A percentile compares a stretch with the other conserved stretches of the same genome.
phyloP scores from a whole-genome alignment of 352 stramenopile species.

The Phytophthora parvispora region DNA sequence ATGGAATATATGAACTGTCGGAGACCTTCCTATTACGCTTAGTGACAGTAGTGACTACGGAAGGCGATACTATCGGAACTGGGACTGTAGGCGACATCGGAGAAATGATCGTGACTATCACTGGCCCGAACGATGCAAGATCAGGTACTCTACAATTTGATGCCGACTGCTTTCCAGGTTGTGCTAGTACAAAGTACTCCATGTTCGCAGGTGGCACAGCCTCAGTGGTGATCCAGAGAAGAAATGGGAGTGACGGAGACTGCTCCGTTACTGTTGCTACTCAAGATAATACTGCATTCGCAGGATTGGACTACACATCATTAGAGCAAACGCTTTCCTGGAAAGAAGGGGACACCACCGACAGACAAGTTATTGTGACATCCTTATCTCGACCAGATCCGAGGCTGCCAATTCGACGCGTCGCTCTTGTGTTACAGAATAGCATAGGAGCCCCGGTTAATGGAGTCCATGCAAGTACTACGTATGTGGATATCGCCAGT shows the following conservation, averaged over 20 bases:
- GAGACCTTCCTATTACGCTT: conserved; percentile 67
- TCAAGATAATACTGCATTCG: conserved; percentile 53
- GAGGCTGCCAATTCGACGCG: conserved; percentile 30
- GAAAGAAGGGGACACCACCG: conserved; percentile 59
- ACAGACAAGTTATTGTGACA: conserved; percentile 59
- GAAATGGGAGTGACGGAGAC: conserved; percentile 56
- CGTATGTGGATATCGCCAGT: conserved; percentile 56
- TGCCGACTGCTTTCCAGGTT: conserved; percentile 75
- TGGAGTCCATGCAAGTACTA: conserved; percentile 35
- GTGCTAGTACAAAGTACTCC: conserved; percentile 52
- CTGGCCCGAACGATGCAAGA: conserved; percentile 67
- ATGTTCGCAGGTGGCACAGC: conserved; percentile 58
- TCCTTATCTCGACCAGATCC: conserved; percentile 45
- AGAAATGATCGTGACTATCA: conserved; percentile 61
- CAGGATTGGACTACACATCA: conserved; percentile 60
- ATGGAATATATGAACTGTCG: conserved; percentile 58
- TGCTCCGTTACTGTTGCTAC: conserved; percentile 56
- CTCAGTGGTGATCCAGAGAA: conserved; percentile 63
- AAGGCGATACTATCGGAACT: conserved; percentile 29
- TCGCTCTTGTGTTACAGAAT: conserved; percentile 50
- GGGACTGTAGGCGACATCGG: conserved; percentile 52
- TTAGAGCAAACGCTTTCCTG: conserved; percentile 51
- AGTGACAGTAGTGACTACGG: conserved; percentile 31
- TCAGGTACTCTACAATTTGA: conserved; percentile 69
- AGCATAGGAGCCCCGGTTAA: conserved; percentile 32